Conservation (phyloP, 805 yeast species). For the Saturnispora sekii region DNA sequence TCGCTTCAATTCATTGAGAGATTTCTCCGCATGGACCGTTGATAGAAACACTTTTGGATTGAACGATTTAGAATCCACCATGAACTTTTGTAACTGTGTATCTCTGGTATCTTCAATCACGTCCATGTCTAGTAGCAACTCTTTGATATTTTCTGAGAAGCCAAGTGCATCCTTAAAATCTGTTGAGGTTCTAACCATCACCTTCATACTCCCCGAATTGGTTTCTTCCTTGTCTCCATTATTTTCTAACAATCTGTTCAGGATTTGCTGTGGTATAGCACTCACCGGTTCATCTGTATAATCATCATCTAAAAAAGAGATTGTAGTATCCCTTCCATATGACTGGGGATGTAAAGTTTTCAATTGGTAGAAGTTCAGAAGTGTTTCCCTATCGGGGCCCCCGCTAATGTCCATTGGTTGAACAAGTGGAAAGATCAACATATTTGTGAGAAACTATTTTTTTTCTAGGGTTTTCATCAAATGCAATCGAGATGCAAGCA, state of each 20-base stretch:
- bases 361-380: conserved; percentile 33
- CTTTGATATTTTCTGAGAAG: conserved; percentile 35
- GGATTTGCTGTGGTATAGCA: conserved; percentile 19
- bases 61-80: conserved; percentile 50
- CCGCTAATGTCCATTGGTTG: conserved; percentile 5
- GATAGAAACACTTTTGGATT: conserved; percentile 47
- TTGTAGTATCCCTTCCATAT: conserved; percentile 18
- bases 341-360: conserved; percentile 32
- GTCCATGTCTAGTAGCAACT: conserved; percentile 32
- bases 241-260: conserved; percentile 16
- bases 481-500: too few species aligned
- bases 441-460: background rate
- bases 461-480: background rate
- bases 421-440: background rate
- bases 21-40: conserved; percentile 45
- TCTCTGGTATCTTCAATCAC: conserved; percentile 31
- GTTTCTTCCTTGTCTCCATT: conserved; percentile 3
- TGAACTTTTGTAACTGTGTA: conserved; percentile 30
- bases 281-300: conserved; percentile 11
- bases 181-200: background rate
- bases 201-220: background rate
- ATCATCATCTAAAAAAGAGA: conserved; percentile 13
- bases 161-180: conserved; percentile 44
- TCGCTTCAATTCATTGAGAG: conserved; percentile 38
- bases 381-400: conserved; percentile 10